phyloP scores from a whole-genome alignment of 306 rosid genomes.

The Leucaena leucocephala region DNA sequence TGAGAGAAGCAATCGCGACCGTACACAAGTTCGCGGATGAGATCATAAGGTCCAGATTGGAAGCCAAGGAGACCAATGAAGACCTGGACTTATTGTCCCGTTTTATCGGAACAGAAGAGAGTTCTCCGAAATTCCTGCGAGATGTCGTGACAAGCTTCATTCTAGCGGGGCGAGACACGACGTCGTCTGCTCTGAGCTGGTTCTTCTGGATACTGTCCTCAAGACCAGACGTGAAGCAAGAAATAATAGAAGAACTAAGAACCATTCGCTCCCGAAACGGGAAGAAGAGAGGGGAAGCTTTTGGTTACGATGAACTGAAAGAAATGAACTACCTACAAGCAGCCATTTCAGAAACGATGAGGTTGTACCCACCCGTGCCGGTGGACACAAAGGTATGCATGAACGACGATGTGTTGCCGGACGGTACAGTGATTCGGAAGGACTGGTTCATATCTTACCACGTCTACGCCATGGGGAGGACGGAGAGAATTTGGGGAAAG shows the following conservation, averaged over 20 bases:
- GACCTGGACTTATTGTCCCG: constrained; percentile 61
- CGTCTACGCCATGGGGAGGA: constrained; percentile 78
- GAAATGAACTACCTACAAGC: constrained; percentile 79
- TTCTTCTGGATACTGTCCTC: constrained; percentile 71
- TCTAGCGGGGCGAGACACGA: not conserved
- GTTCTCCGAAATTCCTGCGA: constrained; percentile 59
- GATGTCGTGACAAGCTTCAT: constrained; percentile 62
- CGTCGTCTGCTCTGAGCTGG: constrained; percentile 73
- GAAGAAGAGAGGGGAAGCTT: constrained; percentile 33
- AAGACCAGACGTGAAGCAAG: constrained; percentile 34
- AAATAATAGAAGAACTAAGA: constrained; percentile 45
- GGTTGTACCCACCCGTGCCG: constrained; percentile 77
- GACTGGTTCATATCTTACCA: constrained; percentile 62
- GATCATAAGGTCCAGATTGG: constrained; percentile 54
- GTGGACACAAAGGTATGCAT: constrained; percentile 48
- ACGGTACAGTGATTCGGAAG: constrained; percentile 55
- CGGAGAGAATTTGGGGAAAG: constrained; percentile 74
- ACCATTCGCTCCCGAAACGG: constrained; percentile 29
- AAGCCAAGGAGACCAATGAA: not conserved
- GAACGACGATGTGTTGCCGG: constrained; percentile 62
- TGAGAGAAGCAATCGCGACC: not conserved
- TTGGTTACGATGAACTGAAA: constrained; percentile 53
- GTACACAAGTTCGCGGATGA: constrained; percentile 57
- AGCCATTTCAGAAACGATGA: constrained; percentile 59
- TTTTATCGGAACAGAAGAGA: constrained; percentile 44